Evolutionary conservation across 1,139 yeast genomes (phyloP).

Genomic region (Sugiyamaella grinbergsii): DNA sequence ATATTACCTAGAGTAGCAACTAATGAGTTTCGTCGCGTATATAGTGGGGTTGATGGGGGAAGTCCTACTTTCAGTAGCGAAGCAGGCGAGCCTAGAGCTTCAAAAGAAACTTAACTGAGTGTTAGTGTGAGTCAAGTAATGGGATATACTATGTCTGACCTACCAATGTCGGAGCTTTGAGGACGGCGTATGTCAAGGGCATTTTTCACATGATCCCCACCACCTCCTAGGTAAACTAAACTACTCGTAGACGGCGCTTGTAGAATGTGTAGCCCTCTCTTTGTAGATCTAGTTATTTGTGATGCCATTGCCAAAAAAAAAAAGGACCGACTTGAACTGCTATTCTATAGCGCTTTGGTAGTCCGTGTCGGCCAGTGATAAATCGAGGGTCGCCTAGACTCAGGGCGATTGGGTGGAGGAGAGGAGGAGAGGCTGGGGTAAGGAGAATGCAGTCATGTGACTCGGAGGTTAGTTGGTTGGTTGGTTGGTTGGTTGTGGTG

Average conservation of each 20-base stretch:
- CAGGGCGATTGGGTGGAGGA: too few species aligned
- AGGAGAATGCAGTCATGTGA: too few species aligned
- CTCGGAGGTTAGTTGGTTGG: too few species aligned
- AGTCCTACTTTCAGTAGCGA: slow-evolving; percentile 50
- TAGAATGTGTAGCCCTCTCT: slow-evolving; percentile 21
- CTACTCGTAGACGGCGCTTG: slow-evolving; percentile 24
- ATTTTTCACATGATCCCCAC: slow-evolving; percentile 18
- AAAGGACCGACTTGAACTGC: not conserved
- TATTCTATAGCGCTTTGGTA: not conserved
- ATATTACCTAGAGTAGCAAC: slow-evolving; percentile 50
- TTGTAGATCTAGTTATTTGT: not conserved
- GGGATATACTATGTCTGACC: not conserved
- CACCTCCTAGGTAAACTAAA: slow-evolving; percentile 22
- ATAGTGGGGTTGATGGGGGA: slow-evolving; percentile 53
- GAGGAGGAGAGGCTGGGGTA: too few species aligned
- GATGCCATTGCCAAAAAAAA: slow-evolving; percentile 1
- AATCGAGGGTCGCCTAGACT: too few species aligned
- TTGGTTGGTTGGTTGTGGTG: too few species aligned
- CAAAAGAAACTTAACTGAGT: slow-evolving; percentile 17
- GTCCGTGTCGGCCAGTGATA: slow-evolving; percentile 5
- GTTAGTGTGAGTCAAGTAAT: not conserved
- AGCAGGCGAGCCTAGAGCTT: slow-evolving; percentile 45
- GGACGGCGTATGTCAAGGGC: slow-evolving; percentile 17
- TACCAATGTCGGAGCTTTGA: slow-evolving; percentile 10
- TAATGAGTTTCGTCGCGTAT: slow-evolving; percentile 48